Evolutionary conservation across 2,329 filamentous ascomycete species (phyloP).

Genomic region (Fusarium xylarioides): DNA sequence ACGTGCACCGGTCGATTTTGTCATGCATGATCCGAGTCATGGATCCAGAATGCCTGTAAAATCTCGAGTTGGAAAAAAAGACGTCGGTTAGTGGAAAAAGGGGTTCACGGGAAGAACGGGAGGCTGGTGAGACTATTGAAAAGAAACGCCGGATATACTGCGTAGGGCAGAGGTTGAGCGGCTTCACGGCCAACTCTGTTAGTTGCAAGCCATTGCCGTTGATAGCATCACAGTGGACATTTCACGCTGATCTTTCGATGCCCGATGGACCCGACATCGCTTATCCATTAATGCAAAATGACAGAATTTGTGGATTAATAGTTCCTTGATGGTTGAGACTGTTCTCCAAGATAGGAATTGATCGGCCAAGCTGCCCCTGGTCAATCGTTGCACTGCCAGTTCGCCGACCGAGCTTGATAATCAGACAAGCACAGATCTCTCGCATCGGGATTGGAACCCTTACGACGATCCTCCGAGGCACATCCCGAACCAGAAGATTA

Average conservation of each 20-base stretch:
- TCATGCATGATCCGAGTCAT: neutral
- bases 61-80: neutral
- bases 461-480: too few relatives aligned
- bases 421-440: neutral
- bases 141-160: neutral
- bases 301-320: neutral
- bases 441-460: neutral
- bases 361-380: neutral
- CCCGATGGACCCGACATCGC: neutral
- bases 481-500: too few relatives aligned
- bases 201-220: neutral
- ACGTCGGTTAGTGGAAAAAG: neutral
- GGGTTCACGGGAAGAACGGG: neutral
- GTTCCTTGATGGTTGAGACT: neutral
- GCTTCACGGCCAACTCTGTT: neutral
- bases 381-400: neutral
- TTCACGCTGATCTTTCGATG: neutral
- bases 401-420: neutral
- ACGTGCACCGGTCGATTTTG: neutral
- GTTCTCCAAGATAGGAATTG: neutral
- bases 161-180: neutral
- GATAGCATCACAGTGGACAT: neutral
- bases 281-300: neutral
- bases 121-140: neutral
- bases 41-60: neutral